A percentile compares a stretch with the other conserved stretches of the same genome.
These are phyloP conservation scores for Alnus glutinosa DNA, from an alignment of 306 rosid genomes.

Conservation along the genomic window DNA sequence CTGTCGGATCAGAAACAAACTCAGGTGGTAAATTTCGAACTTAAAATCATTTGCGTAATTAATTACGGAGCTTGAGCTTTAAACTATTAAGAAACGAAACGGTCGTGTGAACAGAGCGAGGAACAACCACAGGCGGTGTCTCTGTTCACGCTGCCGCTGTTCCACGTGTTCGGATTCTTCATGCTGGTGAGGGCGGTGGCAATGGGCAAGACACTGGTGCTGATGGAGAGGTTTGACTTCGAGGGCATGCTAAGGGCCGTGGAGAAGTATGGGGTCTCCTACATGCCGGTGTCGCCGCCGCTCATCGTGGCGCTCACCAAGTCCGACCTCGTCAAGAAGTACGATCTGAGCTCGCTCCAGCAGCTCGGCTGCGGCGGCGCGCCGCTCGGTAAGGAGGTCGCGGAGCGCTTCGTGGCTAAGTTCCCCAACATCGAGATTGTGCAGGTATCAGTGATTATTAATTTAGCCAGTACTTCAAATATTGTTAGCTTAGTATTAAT, in stretches of 20 bases:
- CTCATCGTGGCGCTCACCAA: conserved; percentile 64
- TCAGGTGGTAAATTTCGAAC: background rate
- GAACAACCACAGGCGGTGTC: conserved; percentile 37
- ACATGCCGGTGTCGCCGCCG: conserved; percentile 88
- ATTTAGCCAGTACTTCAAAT: too few species aligned
- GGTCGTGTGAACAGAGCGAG: background rate
- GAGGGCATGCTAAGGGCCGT: conserved; percentile 63
- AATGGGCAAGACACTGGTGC: conserved; percentile 58
- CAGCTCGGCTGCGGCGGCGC: conserved; percentile 73
- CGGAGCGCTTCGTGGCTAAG: conserved; percentile 42
- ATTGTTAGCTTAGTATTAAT: too few species aligned
- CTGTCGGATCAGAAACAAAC: background rate
- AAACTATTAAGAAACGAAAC: too few species aligned
- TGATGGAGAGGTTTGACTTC: conserved; percentile 71
- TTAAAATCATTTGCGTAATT: too few species aligned
- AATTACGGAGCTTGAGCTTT: too few species aligned
- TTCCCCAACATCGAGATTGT: conserved; percentile 58
- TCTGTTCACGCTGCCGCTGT: conserved; percentile 53
- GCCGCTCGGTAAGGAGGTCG: conserved; percentile 64
- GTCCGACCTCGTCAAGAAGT: conserved; percentile 56
- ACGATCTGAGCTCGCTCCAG: conserved; percentile 65
- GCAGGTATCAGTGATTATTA: conserved; percentile 34
- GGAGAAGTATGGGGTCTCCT: conserved; percentile 49
- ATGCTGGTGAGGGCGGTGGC: conserved; percentile 53
- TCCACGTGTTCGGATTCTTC: conserved; percentile 77